These are phyloP conservation scores for Flueggea neowawraea DNA, from an alignment of 441 rosid species.

Conservation along the genomic window DNA sequence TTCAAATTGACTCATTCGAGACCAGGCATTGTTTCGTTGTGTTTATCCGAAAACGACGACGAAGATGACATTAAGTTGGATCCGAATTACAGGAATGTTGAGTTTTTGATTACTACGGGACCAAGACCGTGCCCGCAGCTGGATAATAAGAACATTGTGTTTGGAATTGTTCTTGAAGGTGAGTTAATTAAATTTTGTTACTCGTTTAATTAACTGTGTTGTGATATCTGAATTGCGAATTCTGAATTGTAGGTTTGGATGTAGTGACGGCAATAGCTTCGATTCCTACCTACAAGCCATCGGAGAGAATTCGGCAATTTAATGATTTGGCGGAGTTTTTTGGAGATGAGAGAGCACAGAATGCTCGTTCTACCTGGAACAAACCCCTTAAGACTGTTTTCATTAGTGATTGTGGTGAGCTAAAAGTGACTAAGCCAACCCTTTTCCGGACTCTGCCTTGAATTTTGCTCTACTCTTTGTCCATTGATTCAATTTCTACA, in stretches of 20 bases:
- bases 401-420: constrained; percentile 77
- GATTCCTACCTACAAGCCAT: constrained; percentile 70
- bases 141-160: constrained; percentile 72
- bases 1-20: constrained; percentile 55
- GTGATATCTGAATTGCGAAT: neutral
- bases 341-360: constrained; percentile 86
- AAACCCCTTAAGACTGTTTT: constrained; percentile 71
- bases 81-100: constrained; percentile 71
- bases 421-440: constrained; percentile 68
- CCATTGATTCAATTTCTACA: neutral
- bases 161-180: constrained; percentile 89
- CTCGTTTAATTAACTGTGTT: neutral
- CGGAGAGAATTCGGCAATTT: constrained; percentile 58
- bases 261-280: constrained; percentile 72
- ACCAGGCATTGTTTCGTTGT: constrained; percentile 66
- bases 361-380: constrained; percentile 68
- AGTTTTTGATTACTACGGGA: constrained; percentile 86
- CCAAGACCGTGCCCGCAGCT: constrained; percentile 87
- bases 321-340: constrained; percentile 72
- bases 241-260: constrained; percentile 53
- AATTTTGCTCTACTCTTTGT: neutral
- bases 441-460: constrained; percentile 61
- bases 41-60: constrained; percentile 82
- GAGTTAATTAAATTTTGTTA: neutral
- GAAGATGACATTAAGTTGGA: constrained; percentile 66